Percentiles rank a stretch among this genome's conserved stretches.
Conservation (phyloP, 2,329 filamentous ascomycete genomes). For the Neofusicoccum kwambonambiense region DNA sequence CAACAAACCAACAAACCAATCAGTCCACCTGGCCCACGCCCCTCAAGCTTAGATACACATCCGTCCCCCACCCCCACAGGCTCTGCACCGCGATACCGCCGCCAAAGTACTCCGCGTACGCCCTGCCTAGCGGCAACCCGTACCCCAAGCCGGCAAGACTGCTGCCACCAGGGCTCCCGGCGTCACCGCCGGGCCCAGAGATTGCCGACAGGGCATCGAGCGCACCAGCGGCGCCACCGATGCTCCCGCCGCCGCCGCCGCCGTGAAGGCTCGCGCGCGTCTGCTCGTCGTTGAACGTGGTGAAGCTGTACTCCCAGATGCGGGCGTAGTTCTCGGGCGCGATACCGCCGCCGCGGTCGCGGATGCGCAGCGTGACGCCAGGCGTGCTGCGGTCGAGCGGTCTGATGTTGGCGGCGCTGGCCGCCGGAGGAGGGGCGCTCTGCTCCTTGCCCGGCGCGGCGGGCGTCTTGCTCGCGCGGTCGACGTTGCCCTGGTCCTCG, state of each 20-base stretch:
- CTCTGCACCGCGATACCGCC: constrained; percentile 95
- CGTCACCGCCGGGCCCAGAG: constrained; percentile 28
- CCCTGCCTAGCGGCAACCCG: constrained; percentile 82
- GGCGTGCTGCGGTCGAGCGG: constrained; percentile 58
- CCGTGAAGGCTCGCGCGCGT: constrained; percentile 42
- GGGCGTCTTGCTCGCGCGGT: constrained; percentile 27
- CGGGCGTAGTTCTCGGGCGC: constrained; percentile 76
- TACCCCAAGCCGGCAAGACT: constrained; percentile 83
- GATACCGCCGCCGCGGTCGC: constrained; percentile 93
- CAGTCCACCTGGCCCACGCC: constrained; percentile 52
- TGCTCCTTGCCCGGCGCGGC: not conserved
- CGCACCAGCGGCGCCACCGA: constrained; percentile 13
- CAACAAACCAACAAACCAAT: not conserved
- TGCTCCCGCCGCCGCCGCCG: constrained; percentile 44
- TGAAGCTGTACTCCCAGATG: constrained; percentile 97
- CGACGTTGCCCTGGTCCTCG: constrained; percentile 36
- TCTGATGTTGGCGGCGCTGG: constrained; percentile 37
- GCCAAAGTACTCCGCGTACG: constrained; percentile 97
- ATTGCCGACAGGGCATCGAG: constrained; percentile 74
- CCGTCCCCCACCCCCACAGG: constrained; percentile 85
- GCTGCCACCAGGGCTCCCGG: not conserved
- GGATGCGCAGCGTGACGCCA: constrained; percentile 90
- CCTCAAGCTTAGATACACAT: constrained; percentile 63
- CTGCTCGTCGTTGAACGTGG: constrained; percentile 77
- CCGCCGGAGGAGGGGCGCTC: constrained; percentile 20